phyloP scores from a whole-genome alignment of 441 rosid genomes.

The Gossypium trilobum region DNA sequence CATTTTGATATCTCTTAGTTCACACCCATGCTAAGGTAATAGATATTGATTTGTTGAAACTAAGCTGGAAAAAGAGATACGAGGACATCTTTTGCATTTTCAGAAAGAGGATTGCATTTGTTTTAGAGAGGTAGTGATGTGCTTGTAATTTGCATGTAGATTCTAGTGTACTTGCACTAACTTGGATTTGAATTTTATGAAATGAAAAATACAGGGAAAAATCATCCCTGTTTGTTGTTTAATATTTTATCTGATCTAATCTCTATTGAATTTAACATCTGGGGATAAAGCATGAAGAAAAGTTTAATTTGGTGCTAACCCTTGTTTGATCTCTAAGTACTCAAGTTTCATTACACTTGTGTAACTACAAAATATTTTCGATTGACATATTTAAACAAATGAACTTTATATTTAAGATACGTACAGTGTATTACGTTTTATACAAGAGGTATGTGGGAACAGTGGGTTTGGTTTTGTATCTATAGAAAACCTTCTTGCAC shows the following conservation, averaged over 20 bases:
- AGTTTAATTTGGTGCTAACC: background rate
- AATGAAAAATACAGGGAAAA: background rate
- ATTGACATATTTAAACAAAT: background rate
- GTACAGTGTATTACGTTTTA: background rate
- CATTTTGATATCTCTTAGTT: conserved; percentile 27
- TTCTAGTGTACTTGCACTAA: background rate
- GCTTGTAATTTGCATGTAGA: background rate
- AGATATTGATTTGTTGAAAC: background rate
- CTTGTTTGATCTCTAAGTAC: background rate
- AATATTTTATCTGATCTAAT: background rate
- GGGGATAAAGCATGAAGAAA: background rate
- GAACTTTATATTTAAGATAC: background rate
- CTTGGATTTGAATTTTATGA: background rate
- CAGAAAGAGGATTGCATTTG: background rate
- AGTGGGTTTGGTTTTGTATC: conserved; percentile 37
- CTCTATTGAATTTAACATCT: background rate
- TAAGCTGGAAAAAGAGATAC: background rate
- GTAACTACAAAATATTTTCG: background rate
- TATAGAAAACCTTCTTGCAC: conserved; percentile 36
- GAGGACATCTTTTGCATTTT: background rate
- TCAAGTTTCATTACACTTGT: background rate
- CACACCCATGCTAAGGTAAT: background rate
- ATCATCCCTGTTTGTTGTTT: background rate
- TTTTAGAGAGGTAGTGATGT: conserved; percentile 1
- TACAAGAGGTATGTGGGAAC: conserved; percentile 22